Conservation (phyloP, 495 filamentous ascomycete genomes). For the Neurospora cerealis region DNA sequence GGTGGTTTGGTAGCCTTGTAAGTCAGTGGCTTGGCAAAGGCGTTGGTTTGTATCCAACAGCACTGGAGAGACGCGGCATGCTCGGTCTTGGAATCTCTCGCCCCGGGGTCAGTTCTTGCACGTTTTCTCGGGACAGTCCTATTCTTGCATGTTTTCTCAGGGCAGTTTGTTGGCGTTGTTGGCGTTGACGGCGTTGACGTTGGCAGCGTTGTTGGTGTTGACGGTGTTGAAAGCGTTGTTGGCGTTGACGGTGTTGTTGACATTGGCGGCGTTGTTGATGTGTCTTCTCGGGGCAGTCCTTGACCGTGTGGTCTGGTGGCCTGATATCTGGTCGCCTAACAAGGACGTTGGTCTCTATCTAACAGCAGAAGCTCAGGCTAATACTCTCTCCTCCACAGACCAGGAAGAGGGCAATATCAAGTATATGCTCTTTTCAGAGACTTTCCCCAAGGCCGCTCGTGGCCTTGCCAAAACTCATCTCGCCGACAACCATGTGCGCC, state of each 20-base stretch:
- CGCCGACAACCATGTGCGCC: constrained; percentile 45
- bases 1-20: neutral
- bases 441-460: constrained; percentile 71
- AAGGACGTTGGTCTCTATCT: neutral
- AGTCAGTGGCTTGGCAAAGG: constrained; percentile 1
- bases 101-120: constrained; percentile 58
- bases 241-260: no score
- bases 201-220: no score
- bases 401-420: constrained; percentile 67
- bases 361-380: neutral
- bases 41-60: neutral
- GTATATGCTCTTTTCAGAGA: constrained; percentile 92
- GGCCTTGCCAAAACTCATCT: constrained; percentile 44
- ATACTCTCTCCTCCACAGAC: constrained; percentile 36
- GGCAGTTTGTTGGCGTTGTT: constrained; percentile 42
- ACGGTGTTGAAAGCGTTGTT: no score
- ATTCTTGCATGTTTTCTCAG: constrained; percentile 59
- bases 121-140: constrained; percentile 56
- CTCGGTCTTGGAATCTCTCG: constrained; percentile 43
- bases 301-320: constrained; percentile 49
- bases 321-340: neutral
- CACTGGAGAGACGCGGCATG: constrained; percentile 15
- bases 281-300: neutral
- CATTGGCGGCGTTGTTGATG: neutral
- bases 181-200: neutral